Evolutionary conservation across 139 green algal species (phyloP).

Genomic region (Diplosphaera chodatii): DNA sequence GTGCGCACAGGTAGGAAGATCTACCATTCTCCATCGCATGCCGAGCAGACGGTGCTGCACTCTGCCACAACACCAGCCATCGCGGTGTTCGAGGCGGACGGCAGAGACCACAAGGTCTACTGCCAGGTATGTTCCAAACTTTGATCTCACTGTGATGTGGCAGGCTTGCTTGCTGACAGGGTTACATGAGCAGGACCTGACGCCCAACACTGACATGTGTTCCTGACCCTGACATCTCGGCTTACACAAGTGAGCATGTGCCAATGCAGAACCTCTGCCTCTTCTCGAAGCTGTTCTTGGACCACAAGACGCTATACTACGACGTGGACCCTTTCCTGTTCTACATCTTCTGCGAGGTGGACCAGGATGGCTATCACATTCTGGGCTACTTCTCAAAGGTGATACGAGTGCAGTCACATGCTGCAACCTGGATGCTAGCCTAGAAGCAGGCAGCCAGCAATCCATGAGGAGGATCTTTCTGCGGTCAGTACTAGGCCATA

Average conservation of each 20-base stretch:
- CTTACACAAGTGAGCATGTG: no score
- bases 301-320: constrained; percentile 99
- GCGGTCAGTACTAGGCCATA: no score
- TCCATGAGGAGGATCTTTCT: no score
- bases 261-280: constrained; percentile 95
- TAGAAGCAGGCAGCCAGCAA: no score
- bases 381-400: constrained; percentile 88
- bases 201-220: no score
- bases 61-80: constrained; percentile 23
- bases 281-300: constrained; percentile 98
- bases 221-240: not conserved
- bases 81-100: constrained; percentile 76
- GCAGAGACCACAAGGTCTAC: constrained; percentile 69
- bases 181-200: no score
- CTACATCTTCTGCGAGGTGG: constrained; percentile 95
- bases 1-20: constrained; percentile 69
- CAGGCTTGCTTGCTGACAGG: no score
- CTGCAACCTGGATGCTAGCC: constrained; percentile 10
- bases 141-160: no score
- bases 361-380: constrained; percentile 87
- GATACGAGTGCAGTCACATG: constrained; percentile 36
- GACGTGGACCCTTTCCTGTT: constrained; percentile 99
- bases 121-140: no score
- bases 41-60: not conserved
- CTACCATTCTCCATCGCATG: constrained; percentile 46